Percentiles rank a stretch among this genome's conserved stretches.
Conservation (phyloP, 2,329 filamentous ascomycete genomes). For the Metarhizium humberi region DNA sequence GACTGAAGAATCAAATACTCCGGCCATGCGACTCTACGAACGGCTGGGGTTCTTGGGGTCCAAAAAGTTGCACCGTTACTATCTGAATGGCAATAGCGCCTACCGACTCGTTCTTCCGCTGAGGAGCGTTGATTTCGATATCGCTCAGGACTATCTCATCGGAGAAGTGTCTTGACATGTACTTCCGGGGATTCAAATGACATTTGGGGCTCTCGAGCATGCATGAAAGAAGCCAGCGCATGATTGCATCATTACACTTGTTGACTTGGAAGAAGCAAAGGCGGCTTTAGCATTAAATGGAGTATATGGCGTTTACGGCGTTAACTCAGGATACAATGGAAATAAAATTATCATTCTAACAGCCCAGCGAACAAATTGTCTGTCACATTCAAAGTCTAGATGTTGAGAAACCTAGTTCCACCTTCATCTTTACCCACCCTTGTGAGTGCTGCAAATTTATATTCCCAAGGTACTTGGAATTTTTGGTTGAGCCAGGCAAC, state of each 20-base stretch:
- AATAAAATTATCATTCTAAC: conserved; percentile 3
- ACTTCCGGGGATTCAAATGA: background rate
- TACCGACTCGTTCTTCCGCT: conserved; percentile 80
- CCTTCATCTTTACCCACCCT: background rate
- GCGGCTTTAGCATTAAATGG: background rate
- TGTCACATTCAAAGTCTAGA: background rate
- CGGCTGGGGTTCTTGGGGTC: conserved; percentile 83
- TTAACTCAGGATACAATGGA: background rate
- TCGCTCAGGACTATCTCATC: conserved; percentile 24
- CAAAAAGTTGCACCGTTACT: conserved; percentile 90
- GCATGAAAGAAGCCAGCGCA: background rate
- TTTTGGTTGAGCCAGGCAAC: background rate
- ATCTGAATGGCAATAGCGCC: conserved; percentile 91
- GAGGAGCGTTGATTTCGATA: conserved; percentile 41
- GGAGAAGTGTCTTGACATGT: conserved; percentile 14
- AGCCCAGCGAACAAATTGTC: conserved; percentile 1
- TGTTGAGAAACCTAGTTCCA: background rate
- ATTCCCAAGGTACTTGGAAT: background rate
- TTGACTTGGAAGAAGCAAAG: background rate
- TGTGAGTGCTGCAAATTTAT: background rate
- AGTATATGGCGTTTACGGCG: background rate
- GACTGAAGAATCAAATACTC: conserved; percentile 86
- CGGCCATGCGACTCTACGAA: conserved; percentile 89
- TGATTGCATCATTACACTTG: background rate
- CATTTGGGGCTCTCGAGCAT: background rate